Evolutionary conservation across 257 asterid species (phyloP), one percentile per base, ranked within the genome.

Genomic region (Datura wrightii): DNA sequence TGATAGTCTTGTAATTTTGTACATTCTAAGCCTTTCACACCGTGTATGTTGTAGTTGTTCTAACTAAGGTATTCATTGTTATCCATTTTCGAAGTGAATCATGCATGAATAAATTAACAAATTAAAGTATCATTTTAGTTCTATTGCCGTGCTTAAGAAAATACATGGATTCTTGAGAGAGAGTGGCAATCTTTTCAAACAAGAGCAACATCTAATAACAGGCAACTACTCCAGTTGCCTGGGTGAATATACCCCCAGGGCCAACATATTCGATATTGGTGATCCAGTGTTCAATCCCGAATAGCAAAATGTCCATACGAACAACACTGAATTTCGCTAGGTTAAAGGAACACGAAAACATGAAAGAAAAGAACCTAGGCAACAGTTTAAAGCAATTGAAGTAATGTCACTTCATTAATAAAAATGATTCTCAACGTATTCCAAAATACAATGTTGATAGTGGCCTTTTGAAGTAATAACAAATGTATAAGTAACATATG

Each of bases 371-470:
- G 3, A 69, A 8, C 53, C 79, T 15, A 14, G 3, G 2, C 9
- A 52, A 31, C 46, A 76, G 14, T 14, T 52, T 16, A 2, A 52
- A 76, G 82, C n/a, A 76, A 14, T 3, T 41, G 79, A 69, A 41
- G 15, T 69, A 7, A 67, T 31, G 46, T 7, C 60, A 37, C 44
- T 76, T 50, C 63, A 52, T 76, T 3, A 7, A 76, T 46, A 37
- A 48, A 76, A 76, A 76, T 50, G 63, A 50, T 31, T 24, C 82
- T 52, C 63, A 52, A 52, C 15, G 41, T 31, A 15, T 31, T 31
- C 63, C 46, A 76, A 50, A 74, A 52, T 52, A 76, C 46, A 76
- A 8, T 76, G 82, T 18, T 24, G 62, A 50, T 24, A 24, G 46
- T 46, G 41, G 56, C 59, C 80, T 72, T 19, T 39, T 46, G 11